Base-by-base conservation (phyloP, 768 basidiomycete genomes). In the Kwoniella sp. region DNA sequence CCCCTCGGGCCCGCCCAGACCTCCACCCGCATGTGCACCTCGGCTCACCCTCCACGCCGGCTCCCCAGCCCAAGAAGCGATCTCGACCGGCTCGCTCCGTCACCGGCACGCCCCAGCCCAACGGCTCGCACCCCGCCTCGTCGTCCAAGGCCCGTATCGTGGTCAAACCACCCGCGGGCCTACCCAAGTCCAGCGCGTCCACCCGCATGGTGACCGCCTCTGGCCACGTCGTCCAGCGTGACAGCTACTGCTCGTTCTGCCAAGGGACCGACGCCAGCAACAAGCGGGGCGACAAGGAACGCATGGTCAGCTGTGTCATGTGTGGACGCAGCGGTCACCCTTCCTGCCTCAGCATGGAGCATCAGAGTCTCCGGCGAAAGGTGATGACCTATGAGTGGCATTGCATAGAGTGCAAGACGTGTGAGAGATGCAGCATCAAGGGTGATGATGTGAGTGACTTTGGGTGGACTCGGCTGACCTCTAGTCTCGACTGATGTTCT, bases 251-350 rank as follows among this genome's bases (percentile, higher is more conserved):
- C 65, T 82, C 85, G 2, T 87, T 88, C 63, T 96, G 92, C 68
- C 77, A 78, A 42, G 87, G 87, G 0, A 79, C 81, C 41, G 81
- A 83, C 57, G 61, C 69, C 40, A 78, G 71, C 68, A 89, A 89
- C 69, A 81, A 79, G 67, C 59, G 72, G 8, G 80, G 79, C 10
- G 64, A 80, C 43, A 73, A 78, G 9, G 91, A 95, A 67, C 62
- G 64, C 19, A 83, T 93, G 83, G 79, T 87, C 19, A 83, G 83
- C 53, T 96, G 91, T 72, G 77, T 78, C 55, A 83, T 84, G 58
- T 96, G 91, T 72, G 86, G 86, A 2, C 81, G 86, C 39, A 89
- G 85, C 63, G 88, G 92, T 87, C 92, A 98, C 73, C 85, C 86
- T n/a, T 84, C 82, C 39, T 98, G 92, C 70, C 79, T 93, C 78